Evolutionary conservation across 2,329 filamentous ascomycete species (phyloP).

Genomic region (Nigrograna mackinnonii): DNA sequence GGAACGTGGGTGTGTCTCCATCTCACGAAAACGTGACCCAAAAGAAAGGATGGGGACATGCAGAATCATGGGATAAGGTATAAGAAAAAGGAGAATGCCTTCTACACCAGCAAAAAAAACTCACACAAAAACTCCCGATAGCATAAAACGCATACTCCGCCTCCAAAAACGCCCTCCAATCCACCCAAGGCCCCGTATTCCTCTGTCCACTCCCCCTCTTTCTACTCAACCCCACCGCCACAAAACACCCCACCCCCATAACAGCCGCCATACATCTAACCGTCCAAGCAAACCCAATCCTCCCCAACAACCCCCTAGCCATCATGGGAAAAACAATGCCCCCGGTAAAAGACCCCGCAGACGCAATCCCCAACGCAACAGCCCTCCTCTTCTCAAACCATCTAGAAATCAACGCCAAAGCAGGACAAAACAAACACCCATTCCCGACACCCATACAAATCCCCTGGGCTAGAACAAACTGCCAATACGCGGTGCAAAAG

Average conservation of each 20-base stretch:
- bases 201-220: constrained; percentile 44
- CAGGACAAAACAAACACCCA: constrained; percentile 58
- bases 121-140: constrained; percentile 13
- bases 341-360: constrained; percentile 30
- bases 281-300: constrained; percentile 62
- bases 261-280: constrained; percentile 65
- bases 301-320: constrained; percentile 32
- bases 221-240: constrained; percentile 39
- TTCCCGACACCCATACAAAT: constrained; percentile 59
- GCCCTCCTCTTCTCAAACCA: constrained; percentile 34
- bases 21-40: too few relatives aligned
- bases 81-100: constrained; percentile 31
- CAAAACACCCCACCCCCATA: constrained; percentile 48
- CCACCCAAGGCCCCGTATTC: constrained; percentile 45
- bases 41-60: too few relatives aligned
- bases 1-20: too few relatives aligned
- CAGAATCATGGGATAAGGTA: constrained; percentile 4
- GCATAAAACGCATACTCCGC: constrained; percentile 40
- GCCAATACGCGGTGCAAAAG: constrained; percentile 31
- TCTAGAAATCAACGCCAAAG: constrained; percentile 55
- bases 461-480: constrained; percentile 52
- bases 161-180: constrained; percentile 47
- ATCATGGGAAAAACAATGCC: constrained; percentile 37
- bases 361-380: constrained; percentile 31
- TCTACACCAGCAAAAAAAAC: not conserved